Conservation (phyloP, 805 yeast genomes). For the Candida qinlingensis region DNA sequence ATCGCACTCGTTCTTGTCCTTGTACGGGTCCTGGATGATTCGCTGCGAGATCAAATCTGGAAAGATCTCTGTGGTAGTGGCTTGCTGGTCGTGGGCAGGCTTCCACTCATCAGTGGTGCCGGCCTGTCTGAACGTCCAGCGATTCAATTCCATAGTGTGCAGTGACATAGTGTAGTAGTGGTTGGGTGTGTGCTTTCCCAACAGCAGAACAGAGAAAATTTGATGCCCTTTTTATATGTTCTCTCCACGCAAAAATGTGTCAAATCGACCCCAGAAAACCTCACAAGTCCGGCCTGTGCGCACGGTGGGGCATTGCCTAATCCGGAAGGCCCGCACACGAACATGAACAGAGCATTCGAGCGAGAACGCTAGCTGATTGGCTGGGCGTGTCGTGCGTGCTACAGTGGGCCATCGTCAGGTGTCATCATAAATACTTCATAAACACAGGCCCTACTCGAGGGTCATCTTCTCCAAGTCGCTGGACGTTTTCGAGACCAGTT, state of each 20-base stretch:
- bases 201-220: not conserved
- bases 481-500: conserved; percentile 20
- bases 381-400: too few relatives aligned
- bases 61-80: conserved; percentile 31
- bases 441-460: not conserved
- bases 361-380: not conserved
- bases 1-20: conserved; percentile 35
- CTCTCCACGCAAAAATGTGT: not conserved
- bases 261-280: not conserved
- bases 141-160: not conserved
- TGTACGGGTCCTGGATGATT: conserved; percentile 41
- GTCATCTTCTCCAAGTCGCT: conserved; percentile 23
- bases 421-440: too few relatives aligned
- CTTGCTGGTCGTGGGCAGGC: conserved; percentile 4
- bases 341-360: not conserved
- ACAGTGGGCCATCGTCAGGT: too few relatives aligned
- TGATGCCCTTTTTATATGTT: not conserved
- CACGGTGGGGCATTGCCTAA: not conserved
- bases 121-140: conserved; percentile 11
- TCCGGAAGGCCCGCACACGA: not conserved
- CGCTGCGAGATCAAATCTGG: conserved; percentile 35
- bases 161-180: not conserved
- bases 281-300: not conserved
- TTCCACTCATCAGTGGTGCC: conserved; percentile 6
- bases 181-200: too few relatives aligned